Percentiles rank a stretch among this genome's conserved stretches.
These are phyloP conservation scores for Colletotrichum kahawae DNA, from an alignment of 2,329 filamentous ascomycete species.

Conservation along the genomic window DNA sequence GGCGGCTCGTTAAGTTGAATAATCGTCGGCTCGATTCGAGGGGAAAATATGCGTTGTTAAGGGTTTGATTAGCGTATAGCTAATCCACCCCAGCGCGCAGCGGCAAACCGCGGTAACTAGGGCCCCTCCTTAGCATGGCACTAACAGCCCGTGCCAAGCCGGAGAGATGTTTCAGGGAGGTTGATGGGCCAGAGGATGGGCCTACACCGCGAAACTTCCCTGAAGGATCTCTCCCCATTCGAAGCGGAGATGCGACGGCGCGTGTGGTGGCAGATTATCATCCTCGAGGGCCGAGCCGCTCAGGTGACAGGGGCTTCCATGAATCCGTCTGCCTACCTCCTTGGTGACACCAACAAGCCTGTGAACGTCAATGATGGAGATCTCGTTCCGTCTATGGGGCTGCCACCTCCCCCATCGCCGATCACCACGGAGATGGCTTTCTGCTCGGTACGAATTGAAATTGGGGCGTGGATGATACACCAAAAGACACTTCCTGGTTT, in stretches of 20 bases:
- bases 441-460: slow-evolving; percentile 10
- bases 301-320: slow-evolving; percentile 29
- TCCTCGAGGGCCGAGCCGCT: slow-evolving; percentile 62
- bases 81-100: no score
- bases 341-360: slow-evolving; percentile 50
- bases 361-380: slow-evolving; percentile 64
- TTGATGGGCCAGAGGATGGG: slow-evolving; percentile 72
- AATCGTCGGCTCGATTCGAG: no score
- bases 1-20: no score
- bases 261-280: slow-evolving; percentile 69
- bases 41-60: no score
- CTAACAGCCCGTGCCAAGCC: no score
- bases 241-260: slow-evolving; percentile 70
- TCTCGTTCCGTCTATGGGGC: slow-evolving; percentile 48
- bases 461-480: slow-evolving; percentile 1
- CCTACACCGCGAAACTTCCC: slow-evolving; percentile 65
- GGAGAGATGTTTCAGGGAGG: no score
- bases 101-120: no score
- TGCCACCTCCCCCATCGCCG: slow-evolving; percentile 38
- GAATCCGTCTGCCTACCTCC: slow-evolving; percentile 51
- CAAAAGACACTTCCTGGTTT: not conserved
- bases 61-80: no score
- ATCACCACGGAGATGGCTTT: slow-evolving; percentile 5
- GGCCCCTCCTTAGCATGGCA: no score
- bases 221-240: slow-evolving; percentile 61